A percentile compares a stretch with the other conserved stretches of the same genome.
phyloP scores from a whole-genome alignment of 1,139 yeast species.

The Geotrichum carabidarum region DNA sequence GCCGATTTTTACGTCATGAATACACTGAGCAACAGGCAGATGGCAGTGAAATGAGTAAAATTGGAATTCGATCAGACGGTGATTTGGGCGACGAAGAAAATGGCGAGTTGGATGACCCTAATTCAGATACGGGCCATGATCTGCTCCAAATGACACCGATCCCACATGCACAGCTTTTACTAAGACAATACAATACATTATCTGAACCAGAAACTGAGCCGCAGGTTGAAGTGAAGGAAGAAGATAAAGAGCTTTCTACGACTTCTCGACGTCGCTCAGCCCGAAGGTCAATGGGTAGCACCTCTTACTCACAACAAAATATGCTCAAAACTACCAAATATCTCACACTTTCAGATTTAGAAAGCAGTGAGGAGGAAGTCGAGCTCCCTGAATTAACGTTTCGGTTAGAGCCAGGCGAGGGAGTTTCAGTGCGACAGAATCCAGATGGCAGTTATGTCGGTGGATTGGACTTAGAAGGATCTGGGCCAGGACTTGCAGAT shows the following conservation, averaged over 20 bases:
- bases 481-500: not conserved
- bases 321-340: slow-evolving; percentile 11
- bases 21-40: not conserved
- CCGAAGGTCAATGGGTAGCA: slow-evolving; percentile 7
- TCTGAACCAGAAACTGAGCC: no score
- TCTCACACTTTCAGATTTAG: slow-evolving; percentile 13
- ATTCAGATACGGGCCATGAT: not conserved
- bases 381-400: slow-evolving; percentile 12
- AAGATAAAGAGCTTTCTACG: not conserved
- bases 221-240: not conserved
- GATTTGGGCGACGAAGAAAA: not conserved
- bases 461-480: not conserved
- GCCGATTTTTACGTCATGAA: slow-evolving; percentile 1
- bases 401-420: slow-evolving; percentile 17
- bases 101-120: no score
- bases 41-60: not conserved
- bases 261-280: slow-evolving; percentile 7
- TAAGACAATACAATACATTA: not conserved
- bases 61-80: slow-evolving; percentile 1
- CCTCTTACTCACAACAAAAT: slow-evolving; percentile 8
- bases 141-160: slow-evolving; percentile 11
- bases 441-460: slow-evolving; percentile 4
- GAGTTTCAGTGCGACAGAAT: slow-evolving; percentile 10
- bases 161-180: not conserved
- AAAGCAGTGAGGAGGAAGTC: slow-evolving; percentile 16